A percentile compares a stretch with the other conserved stretches of the same genome.
These are phyloP conservation scores for Rhytidiadelphus loreus DNA, from an alignment of 225 moss, liverwort and hornwort genomes.

Conservation along the genomic window DNA sequence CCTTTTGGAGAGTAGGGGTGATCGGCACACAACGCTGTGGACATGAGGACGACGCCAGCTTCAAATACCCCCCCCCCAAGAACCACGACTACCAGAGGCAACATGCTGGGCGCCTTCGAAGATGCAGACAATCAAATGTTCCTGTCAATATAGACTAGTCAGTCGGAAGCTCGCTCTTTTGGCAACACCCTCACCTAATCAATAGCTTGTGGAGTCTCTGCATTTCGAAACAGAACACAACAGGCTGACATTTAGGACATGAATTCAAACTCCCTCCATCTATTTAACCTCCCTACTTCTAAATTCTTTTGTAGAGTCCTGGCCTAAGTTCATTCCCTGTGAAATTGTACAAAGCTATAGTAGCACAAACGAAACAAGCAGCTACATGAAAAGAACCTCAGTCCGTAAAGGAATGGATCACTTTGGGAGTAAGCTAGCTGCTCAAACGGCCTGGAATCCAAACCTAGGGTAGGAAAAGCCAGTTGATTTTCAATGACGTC, in stretches of 20 bases:
- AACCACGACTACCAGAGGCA: background rate
- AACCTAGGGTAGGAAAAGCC: background rate
- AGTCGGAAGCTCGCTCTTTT: background rate
- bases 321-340: background rate
- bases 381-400: background rate
- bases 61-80: background rate
- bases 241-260: no score
- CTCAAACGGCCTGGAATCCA: background rate
- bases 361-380: background rate
- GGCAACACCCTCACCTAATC: background rate
- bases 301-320: background rate
- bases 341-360: background rate
- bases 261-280: no score
- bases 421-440: background rate
- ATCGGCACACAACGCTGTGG: background rate
- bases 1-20: no score
- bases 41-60: constrained; percentile 1
- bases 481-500: background rate
- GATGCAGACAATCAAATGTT: background rate
- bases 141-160: background rate
- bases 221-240: background rate
- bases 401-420: background rate
- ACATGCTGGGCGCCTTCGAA: background rate
- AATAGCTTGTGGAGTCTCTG: background rate
- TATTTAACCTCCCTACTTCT: background rate